A percentile compares a stretch with the other conserved stretches of the same genome.
phyloP scores from a whole-genome alignment of 2,329 filamentous ascomycete species.

The Aureobasidium sp. region DNA sequence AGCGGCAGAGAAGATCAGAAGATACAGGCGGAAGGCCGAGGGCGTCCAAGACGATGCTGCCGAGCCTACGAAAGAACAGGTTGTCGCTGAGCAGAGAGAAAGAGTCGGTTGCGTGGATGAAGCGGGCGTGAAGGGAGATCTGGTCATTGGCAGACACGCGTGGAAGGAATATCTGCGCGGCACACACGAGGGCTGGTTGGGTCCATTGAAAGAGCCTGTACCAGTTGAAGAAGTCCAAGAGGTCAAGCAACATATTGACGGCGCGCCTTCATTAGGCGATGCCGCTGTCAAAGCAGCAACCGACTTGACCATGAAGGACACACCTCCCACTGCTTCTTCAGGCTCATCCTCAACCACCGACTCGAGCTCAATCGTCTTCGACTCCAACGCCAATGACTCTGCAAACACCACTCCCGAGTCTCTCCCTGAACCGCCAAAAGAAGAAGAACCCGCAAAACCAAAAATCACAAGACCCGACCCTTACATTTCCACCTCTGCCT shows the following conservation, averaged over 20 bases:
- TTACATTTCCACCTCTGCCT: slow-evolving; percentile 67
- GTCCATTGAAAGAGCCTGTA: slow-evolving; percentile 62
- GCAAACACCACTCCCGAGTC: slow-evolving; percentile 10
- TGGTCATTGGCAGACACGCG: slow-evolving; percentile 82
- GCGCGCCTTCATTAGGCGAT: slow-evolving; percentile 23
- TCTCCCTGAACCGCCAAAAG: slow-evolving; percentile 23
- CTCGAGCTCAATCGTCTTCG: slow-evolving; percentile 18
- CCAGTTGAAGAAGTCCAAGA: slow-evolving; percentile 19
- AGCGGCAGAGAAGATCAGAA: slow-evolving; percentile 77
- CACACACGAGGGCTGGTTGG: slow-evolving; percentile 92
- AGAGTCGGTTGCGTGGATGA: slow-evolving; percentile 63
- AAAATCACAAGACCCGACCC: slow-evolving; percentile 58
- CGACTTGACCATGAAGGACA: slow-evolving; percentile 15
- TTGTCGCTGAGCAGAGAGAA: slow-evolving; percentile 57
- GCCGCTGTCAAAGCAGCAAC: slow-evolving; percentile 23
- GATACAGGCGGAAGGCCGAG: slow-evolving; percentile 49
- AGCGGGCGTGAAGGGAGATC: slow-evolving; percentile 69
- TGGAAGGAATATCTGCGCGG: slow-evolving; percentile 98
- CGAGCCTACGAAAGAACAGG: slow-evolving; percentile 42
- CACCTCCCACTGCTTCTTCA: slow-evolving; percentile 22
- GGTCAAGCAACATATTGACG: slow-evolving; percentile 17
- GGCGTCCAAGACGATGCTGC: slow-evolving; percentile 53
- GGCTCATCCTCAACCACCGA: slow-evolving; percentile 22
- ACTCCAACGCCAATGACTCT: slow-evolving; percentile 9
- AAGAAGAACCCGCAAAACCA: slow-evolving; percentile 38